Evolutionary conservation across 176 grass and related monocot genomes (phyloP).

Genomic region (Aegilops sharonensis): DNA sequence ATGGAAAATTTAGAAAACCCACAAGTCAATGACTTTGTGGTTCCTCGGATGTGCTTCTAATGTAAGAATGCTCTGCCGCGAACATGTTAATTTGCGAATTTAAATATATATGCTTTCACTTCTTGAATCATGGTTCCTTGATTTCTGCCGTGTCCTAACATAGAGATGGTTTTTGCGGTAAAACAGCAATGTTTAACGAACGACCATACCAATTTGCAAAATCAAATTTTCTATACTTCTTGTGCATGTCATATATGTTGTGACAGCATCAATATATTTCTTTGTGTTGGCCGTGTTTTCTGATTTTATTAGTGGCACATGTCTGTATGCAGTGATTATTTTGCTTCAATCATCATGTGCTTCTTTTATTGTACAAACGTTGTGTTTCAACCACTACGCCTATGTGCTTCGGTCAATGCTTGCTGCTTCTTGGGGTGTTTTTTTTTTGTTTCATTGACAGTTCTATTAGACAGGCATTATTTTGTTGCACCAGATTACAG

Average conservation of each 20-base stretch:
- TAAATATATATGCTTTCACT: neutral
- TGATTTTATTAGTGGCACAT: neutral
- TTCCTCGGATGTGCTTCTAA: neutral
- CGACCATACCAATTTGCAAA: neutral
- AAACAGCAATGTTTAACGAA: neutral
- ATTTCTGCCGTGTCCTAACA: neutral
- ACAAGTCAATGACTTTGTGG: neutral
- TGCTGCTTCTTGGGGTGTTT: neutral
- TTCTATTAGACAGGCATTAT: too few relatives aligned
- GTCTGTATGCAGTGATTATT: neutral
- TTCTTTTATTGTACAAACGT: neutral
- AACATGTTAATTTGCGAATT: neutral
- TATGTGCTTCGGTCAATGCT: neutral
- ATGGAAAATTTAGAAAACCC: constrained; percentile 90
- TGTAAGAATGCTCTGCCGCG: neutral
- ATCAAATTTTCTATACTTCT: neutral
- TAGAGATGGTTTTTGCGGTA: neutral
- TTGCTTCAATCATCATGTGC: neutral
- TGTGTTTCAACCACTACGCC: neutral
- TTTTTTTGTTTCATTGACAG: too few relatives aligned
- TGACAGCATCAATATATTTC: neutral
- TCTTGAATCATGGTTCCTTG: neutral
- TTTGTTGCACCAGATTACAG: neutral
- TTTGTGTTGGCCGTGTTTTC: neutral
- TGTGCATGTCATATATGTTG: neutral